phyloP scores from a whole-genome alignment of 2,329 filamentous ascomycete genomes.

The Onygenales sp. region DNA sequence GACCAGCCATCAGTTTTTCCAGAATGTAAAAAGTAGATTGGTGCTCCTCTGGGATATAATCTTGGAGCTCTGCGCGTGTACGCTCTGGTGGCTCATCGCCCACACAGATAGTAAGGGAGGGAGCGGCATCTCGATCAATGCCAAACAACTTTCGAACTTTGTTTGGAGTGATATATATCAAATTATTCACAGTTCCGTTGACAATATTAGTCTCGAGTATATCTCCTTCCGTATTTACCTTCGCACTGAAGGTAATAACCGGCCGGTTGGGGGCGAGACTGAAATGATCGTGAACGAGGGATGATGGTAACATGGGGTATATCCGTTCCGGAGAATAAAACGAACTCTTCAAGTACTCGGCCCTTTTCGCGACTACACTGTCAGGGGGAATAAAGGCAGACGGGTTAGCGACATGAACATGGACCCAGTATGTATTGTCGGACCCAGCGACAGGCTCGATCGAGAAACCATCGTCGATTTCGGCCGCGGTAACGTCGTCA shows the following conservation, averaged over 20 bases:
- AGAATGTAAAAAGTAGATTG: constrained; percentile 25
- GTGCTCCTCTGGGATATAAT: constrained; percentile 24
- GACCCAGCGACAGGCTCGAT: constrained; percentile 40
- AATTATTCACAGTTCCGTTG: constrained; percentile 46
- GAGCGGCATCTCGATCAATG: constrained; percentile 12
- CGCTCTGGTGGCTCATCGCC: constrained; percentile 21
- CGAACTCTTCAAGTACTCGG: constrained; percentile 44
- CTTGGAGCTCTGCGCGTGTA: constrained; percentile 15
- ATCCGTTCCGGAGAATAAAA: constrained; percentile 45
- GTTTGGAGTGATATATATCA: constrained; percentile 43
- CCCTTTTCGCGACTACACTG: constrained; percentile 44
- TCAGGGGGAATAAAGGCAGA: constrained; percentile 50
- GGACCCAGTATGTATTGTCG: constrained; percentile 46
- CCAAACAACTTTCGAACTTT: constrained; percentile 30
- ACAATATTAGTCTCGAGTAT: constrained; percentile 46
- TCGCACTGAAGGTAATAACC: constrained; percentile 52
- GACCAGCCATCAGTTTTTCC: constrained; percentile 29
- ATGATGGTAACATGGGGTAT: constrained; percentile 48
- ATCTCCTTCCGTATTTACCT: constrained; percentile 42
- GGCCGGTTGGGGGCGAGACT: constrained; percentile 46
- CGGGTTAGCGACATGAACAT: constrained; percentile 55
- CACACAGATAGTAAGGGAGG: constrained; percentile 18
- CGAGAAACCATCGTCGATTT: constrained; percentile 57
- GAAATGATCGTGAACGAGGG: constrained; percentile 41
- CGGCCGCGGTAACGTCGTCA: constrained; percentile 43